Conservation (phyloP, 202 grass and related monocot species). For the Musa balbisiana region DNA sequence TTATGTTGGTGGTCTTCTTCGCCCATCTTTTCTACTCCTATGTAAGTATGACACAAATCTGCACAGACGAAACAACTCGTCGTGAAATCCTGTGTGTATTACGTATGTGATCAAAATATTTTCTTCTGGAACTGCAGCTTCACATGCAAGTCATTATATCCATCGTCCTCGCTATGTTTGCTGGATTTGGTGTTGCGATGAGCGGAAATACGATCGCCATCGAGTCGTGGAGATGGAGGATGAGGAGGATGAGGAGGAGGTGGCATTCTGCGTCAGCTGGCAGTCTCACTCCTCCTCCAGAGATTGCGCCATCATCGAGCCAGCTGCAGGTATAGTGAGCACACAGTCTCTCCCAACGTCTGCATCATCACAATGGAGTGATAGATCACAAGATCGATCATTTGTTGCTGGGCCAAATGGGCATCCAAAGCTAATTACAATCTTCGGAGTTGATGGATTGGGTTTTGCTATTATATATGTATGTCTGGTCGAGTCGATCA, state of each 20-base stretch:
- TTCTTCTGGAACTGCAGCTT: constrained; percentile 35
- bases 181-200: constrained; percentile 87
- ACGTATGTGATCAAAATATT: neutral
- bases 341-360: too few species aligned
- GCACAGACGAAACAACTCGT: too few species aligned
- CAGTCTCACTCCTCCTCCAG: neutral
- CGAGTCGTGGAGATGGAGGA: constrained; percentile 51
- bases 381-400: too few species aligned
- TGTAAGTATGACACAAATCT: constrained; percentile 38
- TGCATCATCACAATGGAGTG: too few species aligned
- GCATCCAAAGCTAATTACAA: too few species aligned
- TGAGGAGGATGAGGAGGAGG: neutral
- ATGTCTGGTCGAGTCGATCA: too few species aligned
- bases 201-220: constrained; percentile 59
- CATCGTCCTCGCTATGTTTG: constrained; percentile 85
- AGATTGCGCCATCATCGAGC: neutral
- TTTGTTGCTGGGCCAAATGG: too few species aligned
- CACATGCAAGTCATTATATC: constrained; percentile 79
- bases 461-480: too few species aligned
- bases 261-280: neutral
- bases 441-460: too few species aligned
- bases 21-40: constrained; percentile 73
- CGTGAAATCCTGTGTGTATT: neutral
- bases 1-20: constrained; percentile 83
- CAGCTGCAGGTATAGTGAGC: neutral